phyloP scores from a whole-genome alignment of 2,329 filamentous ascomycete genomes.

The Colletotrichum plurivorum region DNA sequence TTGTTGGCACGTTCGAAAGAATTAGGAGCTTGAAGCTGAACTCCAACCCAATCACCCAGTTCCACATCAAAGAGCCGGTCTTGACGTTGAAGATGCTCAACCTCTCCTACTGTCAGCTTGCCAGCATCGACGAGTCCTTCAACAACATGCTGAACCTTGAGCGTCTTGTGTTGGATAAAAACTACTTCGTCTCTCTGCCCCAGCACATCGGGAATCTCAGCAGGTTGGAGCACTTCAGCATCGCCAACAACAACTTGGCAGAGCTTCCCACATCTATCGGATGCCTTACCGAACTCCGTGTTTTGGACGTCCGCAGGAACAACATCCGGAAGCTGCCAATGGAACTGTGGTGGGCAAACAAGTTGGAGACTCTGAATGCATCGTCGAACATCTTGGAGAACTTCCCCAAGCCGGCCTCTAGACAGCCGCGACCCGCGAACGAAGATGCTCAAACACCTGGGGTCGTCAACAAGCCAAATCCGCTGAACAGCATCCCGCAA shows the following conservation, averaged over 20 bases:
- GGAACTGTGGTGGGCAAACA: conserved; percentile 96
- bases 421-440: conserved; percentile 73
- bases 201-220: conserved; percentile 86
- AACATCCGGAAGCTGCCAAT: conserved; percentile 90
- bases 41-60: conserved; percentile 95
- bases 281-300: conserved; percentile 85
- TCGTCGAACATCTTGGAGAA: conserved; percentile 93
- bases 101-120: conserved; percentile 90
- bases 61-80: conserved; percentile 83
- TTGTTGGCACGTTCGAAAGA: conserved; percentile 88
- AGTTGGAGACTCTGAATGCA: conserved; percentile 91
- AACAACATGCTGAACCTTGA: conserved; percentile 89
- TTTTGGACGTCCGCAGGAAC: conserved; percentile 92
- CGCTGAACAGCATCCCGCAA: conserved; percentile 61
- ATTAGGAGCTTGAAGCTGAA: conserved; percentile 90
- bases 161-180: conserved; percentile 91
- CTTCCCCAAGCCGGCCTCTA: conserved; percentile 89
- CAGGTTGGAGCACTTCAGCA: conserved; percentile 91
- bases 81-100: conserved; percentile 90
- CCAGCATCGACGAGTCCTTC: conserved; percentile 90
- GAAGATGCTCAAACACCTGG: conserved; percentile 57
- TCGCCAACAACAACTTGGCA: conserved; percentile 90
- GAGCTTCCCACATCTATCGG: conserved; percentile 90
- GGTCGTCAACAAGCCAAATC: conserved; percentile 55
- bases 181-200: conserved; percentile 94